These are phyloP conservation scores for Saturnispora galanensis DNA, from an alignment of 805 yeast species.

Conservation along the genomic window DNA sequence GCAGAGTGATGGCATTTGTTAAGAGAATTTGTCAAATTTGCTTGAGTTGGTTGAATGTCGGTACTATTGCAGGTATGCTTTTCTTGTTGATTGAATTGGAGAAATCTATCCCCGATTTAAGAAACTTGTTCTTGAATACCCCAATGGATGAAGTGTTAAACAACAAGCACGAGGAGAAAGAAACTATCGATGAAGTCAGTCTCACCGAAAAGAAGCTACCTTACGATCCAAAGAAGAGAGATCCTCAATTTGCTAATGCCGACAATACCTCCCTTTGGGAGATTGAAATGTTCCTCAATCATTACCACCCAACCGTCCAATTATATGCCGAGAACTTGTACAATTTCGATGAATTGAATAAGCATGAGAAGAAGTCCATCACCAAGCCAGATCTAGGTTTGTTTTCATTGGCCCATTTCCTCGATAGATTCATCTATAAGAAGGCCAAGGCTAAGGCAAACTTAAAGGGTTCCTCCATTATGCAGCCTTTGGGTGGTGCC, in stretches of 20 bases:
- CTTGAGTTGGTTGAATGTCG: constrained; percentile 77
- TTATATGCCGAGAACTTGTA: constrained; percentile 64
- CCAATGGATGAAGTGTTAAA: constrained; percentile 42
- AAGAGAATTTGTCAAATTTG: constrained; percentile 84
- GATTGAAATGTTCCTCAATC: constrained; percentile 56
- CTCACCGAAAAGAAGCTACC: constrained; percentile 10
- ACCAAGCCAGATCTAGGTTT: constrained; percentile 85
- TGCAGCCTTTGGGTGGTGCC: constrained; percentile 94
- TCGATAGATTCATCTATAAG: constrained; percentile 91
- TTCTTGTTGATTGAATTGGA: constrained; percentile 62
- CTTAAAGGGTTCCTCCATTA: constrained; percentile 82
- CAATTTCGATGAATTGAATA: constrained; percentile 29
- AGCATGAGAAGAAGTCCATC: constrained; percentile 17
- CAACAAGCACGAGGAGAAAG: constrained; percentile 33
- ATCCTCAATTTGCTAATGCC: constrained; percentile 88
- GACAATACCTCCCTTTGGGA: constrained; percentile 82
- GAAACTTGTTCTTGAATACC: constrained; percentile 48
- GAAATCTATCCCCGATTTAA: constrained; percentile 54
- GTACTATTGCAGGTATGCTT: constrained; percentile 79
- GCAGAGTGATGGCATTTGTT: constrained; percentile 78
- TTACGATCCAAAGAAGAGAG: constrained; percentile 85
- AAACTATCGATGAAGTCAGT: constrained; percentile 21
- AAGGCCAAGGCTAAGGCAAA: constrained; percentile 72
- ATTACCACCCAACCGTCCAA: constrained; percentile 88
- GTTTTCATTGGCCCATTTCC: constrained; percentile 78